Evolutionary conservation across 257 asterid species (phyloP).

Genomic region (Nicotiana tabacum): DNA sequence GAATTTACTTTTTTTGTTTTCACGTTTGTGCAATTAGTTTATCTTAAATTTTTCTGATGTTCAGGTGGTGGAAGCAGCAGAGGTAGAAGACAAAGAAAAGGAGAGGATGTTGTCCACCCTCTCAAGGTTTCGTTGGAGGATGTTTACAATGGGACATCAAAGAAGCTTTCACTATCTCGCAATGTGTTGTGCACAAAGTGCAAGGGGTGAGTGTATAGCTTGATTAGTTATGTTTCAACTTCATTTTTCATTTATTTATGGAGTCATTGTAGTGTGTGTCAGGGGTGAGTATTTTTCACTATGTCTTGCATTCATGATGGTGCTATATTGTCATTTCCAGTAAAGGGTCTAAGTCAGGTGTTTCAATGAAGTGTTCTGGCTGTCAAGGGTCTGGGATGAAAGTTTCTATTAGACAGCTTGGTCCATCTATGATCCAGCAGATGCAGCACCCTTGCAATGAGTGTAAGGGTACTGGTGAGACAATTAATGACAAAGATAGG

Average conservation of each 20-base stretch:
- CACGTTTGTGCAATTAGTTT: neutral
- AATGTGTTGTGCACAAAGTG: constrained; percentile 75
- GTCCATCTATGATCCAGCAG: constrained; percentile 96
- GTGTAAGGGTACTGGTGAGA: constrained; percentile 93
- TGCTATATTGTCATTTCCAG: constrained; percentile 28
- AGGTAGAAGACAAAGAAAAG: constrained; percentile 87
- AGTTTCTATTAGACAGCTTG: constrained; percentile 77
- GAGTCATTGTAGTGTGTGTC: neutral
- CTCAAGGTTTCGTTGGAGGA: constrained; percentile 90
- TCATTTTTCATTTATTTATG: neutral
- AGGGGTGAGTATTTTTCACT: neutral
- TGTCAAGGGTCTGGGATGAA: constrained; percentile 96
- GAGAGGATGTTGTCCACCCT: constrained; percentile 89
- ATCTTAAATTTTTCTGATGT: neutral
- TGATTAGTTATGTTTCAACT: neutral
- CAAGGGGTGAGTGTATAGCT: constrained; percentile 57
- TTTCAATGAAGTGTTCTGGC: constrained; percentile 76
- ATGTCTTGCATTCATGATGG: neutral
- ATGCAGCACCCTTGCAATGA: constrained; percentile 94
- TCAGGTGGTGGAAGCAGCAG: constrained; percentile 88
- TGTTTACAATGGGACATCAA: constrained; percentile 75
- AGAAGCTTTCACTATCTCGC: constrained; percentile 85
- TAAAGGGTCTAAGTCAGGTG: constrained; percentile 95
- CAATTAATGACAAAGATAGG: constrained; percentile 70
- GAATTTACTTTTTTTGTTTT: neutral